Conservation (phyloP, 1,139 yeast genomes). For the Magnusiomyces sp. region DNA sequence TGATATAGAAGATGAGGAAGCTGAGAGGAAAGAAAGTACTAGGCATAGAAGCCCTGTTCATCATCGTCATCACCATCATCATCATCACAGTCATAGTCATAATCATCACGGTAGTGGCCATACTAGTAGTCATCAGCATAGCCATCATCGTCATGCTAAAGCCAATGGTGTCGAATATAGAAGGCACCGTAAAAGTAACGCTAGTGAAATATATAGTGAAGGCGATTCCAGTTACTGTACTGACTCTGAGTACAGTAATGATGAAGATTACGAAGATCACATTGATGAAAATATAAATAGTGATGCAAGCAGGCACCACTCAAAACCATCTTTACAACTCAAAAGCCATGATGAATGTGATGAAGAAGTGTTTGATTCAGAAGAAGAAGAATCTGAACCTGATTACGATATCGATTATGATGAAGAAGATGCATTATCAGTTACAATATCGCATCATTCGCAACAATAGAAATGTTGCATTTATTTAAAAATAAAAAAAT, state of each 20-base stretch:
- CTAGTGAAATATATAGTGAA: too few relatives aligned
- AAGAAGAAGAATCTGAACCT: constrained; percentile 5
- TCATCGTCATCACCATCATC: neutral
- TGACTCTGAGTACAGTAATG: too few relatives aligned
- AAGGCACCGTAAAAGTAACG: too few relatives aligned
- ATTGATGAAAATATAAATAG: neutral
- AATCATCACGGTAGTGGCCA: neutral
- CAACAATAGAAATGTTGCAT: too few relatives aligned
- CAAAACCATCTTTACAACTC: too few relatives aligned
- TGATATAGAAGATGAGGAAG: constrained; percentile 2
- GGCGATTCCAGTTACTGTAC: too few relatives aligned
- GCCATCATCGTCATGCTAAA: too few relatives aligned
- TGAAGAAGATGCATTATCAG: too few relatives aligned
- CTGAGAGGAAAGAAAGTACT: neutral
- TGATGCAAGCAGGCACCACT: constrained; percentile 6
- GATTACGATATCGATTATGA: constrained; percentile 15
- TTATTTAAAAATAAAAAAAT: too few relatives aligned
- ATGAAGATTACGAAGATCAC: neutral
- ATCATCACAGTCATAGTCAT: neutral
- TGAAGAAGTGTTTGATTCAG: neutral
- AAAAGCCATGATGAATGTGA: constrained; percentile 5
- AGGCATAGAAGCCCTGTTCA: neutral
- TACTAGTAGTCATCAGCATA: too few relatives aligned
- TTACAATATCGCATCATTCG: too few relatives aligned
- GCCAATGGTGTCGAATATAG: too few relatives aligned